Percentiles rank a stretch among this genome's conserved stretches.
Conservation (phyloP, 148 eudicot species). For the Camellia sinensis region DNA sequence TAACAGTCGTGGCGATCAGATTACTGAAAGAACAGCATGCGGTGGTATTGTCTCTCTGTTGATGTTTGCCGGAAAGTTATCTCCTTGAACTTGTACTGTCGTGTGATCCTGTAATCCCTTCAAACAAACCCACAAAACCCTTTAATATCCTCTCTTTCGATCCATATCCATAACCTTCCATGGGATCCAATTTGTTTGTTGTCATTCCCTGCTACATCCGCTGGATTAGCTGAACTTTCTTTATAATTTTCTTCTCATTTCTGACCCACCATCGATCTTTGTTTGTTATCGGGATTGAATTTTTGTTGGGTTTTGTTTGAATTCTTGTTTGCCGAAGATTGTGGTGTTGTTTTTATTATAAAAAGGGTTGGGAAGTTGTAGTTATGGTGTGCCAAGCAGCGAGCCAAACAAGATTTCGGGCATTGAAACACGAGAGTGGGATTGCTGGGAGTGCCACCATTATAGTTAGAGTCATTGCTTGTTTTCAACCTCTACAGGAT, state of each 20-base stretch:
- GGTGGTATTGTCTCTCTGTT: slow-evolving; percentile 71
- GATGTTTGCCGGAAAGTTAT: slow-evolving; percentile 73
- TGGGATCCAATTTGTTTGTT: slow-evolving; percentile 79
- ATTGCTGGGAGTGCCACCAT: slow-evolving; percentile 82
- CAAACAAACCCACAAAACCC: not conserved
- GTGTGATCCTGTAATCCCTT: slow-evolving; percentile 67
- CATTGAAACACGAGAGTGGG: slow-evolving; percentile 86
- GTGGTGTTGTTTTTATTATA: slow-evolving; percentile 6
- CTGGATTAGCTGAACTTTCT: slow-evolving; percentile 67
- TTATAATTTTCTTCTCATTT: not conserved
- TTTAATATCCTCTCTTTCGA: not conserved
- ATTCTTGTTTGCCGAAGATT: slow-evolving; percentile 14
- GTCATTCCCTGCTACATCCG: slow-evolving; percentile 73
- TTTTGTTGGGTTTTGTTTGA: slow-evolving; percentile 17
- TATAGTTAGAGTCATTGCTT: slow-evolving; percentile 89
- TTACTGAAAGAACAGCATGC: slow-evolving; percentile 54
- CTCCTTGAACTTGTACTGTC: slow-evolving; percentile 76
- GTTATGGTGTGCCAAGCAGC: slow-evolving; percentile 99
- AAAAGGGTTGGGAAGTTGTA: slow-evolving; percentile 39
- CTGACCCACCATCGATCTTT: not conserved
- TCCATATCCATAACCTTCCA: slow-evolving; percentile 21
- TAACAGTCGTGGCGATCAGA: slow-evolving; percentile 27
- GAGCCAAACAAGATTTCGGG: slow-evolving; percentile 89
- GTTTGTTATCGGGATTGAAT: not conserved
- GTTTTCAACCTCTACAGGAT: slow-evolving; percentile 90